Evolutionary conservation across 495 filamentous ascomycete genomes (phyloP), one percentile per base, ranked within the genome.

Genomic region (Annulohypoxylon moriforme): DNA sequence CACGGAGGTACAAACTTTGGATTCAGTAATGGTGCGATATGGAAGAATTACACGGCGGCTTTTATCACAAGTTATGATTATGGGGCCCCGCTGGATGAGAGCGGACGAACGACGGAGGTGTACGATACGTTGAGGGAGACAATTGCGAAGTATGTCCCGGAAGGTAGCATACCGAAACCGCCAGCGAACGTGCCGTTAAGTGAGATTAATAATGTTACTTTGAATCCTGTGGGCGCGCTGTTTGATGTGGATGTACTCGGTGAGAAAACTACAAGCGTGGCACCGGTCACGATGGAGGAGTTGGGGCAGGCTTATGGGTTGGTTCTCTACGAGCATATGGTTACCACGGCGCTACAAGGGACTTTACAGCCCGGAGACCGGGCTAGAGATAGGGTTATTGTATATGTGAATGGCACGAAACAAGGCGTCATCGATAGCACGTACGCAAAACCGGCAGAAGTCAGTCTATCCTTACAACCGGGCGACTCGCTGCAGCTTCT

Each of bases 41-140:
- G 82, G 82, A 74, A 72, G 46, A 76, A 80, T 49, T 63, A 72
- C 10, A 69, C 79, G 27, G 77, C 78, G 4, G 71, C 68, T 14
- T 79, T 83, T 8, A 81, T 78, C 1, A 82, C 82, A 16, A 83
- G 81, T 68, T 85, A 85, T 65, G 82, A 85, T 64, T 85, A 85
- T 34, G 82, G 82, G 33, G 70, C 83, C 1, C 82, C 83, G 9
- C 71, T 84, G 29, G 83, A 85, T 60, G 82, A 85, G 68, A 84
- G 79, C 73, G 83, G 83, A 1, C 77, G 83, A 0, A 78, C 77
- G 8, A 84, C 78, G 38, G 79, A 81, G 9, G 58, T 85, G 22
- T 85, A 84, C 55, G 59, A 64, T 47, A 72, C 77, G 0, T 59
- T 85, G 34, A 73, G 82, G 10, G 67, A 80, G 24, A 72, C 78